phyloP scores from a whole-genome alignment of 169 alveolate species.

The Besnoitia besnoiti region DNA sequence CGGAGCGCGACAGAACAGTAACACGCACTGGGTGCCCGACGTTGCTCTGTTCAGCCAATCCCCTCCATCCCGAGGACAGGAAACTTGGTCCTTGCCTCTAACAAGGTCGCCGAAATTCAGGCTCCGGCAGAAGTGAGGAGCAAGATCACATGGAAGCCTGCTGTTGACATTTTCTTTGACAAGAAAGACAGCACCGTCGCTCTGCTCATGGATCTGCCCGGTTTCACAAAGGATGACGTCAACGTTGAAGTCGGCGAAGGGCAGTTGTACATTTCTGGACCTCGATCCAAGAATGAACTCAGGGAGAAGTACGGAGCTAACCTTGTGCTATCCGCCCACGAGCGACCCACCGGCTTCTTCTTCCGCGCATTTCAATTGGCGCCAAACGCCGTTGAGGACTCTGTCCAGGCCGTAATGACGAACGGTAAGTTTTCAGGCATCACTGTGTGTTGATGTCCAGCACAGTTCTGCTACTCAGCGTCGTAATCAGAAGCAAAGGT shows the following conservation, averaged over 20 bases:
- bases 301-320: constrained; percentile 36
- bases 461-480: too few species aligned
- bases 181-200: constrained; percentile 30
- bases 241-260: constrained; percentile 57
- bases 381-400: constrained; percentile 36
- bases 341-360: constrained; percentile 47
- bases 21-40: neutral
- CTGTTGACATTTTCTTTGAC: constrained; percentile 51
- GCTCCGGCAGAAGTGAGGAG: constrained; percentile 38
- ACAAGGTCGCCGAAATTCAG: constrained; percentile 40
- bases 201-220: constrained; percentile 51
- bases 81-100: constrained; percentile 27
- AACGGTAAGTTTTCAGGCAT: constrained; percentile 4
- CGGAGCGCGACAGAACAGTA: too few species aligned
- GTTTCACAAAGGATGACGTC: constrained; percentile 43
- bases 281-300: constrained; percentile 45
- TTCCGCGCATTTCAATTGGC: constrained; percentile 39
- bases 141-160: constrained; percentile 28
- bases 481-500: too few species aligned
- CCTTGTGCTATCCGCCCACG: constrained; percentile 21
- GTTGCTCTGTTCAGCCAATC: neutral
- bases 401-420: constrained; percentile 25
- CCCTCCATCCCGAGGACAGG: constrained; percentile 37
- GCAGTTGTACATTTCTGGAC: constrained; percentile 30
- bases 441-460: too few species aligned